Evolutionary conservation across 2,329 filamentous ascomycete genomes (phyloP), one percentile per base, ranked within the genome.

Genomic region (Alternaria gaisen): DNA sequence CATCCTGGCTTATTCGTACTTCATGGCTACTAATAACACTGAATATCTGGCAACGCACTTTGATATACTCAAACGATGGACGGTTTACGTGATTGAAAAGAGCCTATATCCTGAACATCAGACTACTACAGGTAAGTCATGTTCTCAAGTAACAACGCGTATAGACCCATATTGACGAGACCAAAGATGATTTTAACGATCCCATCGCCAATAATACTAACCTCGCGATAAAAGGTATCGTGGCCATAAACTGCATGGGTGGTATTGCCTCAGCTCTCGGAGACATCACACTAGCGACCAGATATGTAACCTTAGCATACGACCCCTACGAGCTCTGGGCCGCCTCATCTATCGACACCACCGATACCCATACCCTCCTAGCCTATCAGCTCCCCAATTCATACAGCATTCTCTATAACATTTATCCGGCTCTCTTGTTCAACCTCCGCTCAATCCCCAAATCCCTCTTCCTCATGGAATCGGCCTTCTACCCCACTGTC

Each of bases 221-320:
- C 48, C 48, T 52, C 32, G 48, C 48, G 22, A 24, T 40, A 9
- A 52, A 40, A 52, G 48, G 32, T 14, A 52, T 52, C 20, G 36
- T 40, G 12, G 32, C 32, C 32, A 6, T 52, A n/a, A 28, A 52
- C 16, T 36, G 32, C 20, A 52, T 52, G 48, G 3, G 16, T 4
- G 5, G 24, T n/a, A 52, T 52, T 4, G 48, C 34, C 9, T 7
- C 8, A 36, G 24, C 24, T 20, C 10, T 26, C 20, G 44, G 44
- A 6, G 16, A 38, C 0, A n/a, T 16, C 5, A 14, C 14, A n/a
- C 34, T 38, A 38, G 34, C 34, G 16, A 16, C 34, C 34, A n/a
- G 16, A 38, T n/a, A n/a, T 8, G 16, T 38, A n/a, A n/a, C 34
- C 34, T n/a, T 38, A n/a, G 34, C 44, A 10, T 16, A 14, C 3